Base-by-base conservation (phyloP, 1,284 basidiomycete genomes). In the Trichosporon sp. region DNA sequence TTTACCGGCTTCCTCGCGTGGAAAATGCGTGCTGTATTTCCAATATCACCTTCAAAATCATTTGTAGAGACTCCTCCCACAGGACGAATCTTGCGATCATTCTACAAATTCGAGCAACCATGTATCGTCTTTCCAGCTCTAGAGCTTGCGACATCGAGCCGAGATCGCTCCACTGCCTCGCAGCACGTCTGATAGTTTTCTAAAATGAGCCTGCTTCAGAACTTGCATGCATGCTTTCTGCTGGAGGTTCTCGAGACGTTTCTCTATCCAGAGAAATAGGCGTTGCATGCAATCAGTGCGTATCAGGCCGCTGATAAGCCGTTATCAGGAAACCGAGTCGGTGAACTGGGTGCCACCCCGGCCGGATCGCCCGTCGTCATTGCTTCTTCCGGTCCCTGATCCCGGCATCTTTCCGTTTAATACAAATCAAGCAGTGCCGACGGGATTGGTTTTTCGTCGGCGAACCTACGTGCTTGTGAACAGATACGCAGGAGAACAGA, bases 141-240 rank as follows among this genome's bases (percentile, higher is more conserved):
- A 7, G 51, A 54, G 51, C 51, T 54, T 54, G 51, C 51, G 51
- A 54, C 51, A 54, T 54, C 51, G 51, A 21, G n/a, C 46, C 19
- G 51, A 21, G 8, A 16, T 16, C 6, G 19, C 51, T 54, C 51
- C 51, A 54, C 51, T 26, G n/a, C 19, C n/a, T 26, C 51, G n/a
- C 16, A 3, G 8, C 51, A 54, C 51, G 19, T 54, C 19, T 6
- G 19, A 16, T 6, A 26, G 14, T 54, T 26, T 21, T 54, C 19
- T 54, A 19, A 26, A 54, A 26, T 21, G 8, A 54, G 4, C 5
- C 21, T 26, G 51, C n/a, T 54, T 19, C 51, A 21, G 51, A 26
- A 54, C 19, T 26, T 54, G 51, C 7, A 54, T 54, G 51, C 51
- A 54, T 51, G 51, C 21, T 54, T 26, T 54, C 8, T 11, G 51